These are phyloP conservation scores for Daldinia sp. DNA, from an alignment of 2,329 filamentous ascomycete genomes.

Conservation along the genomic window DNA sequence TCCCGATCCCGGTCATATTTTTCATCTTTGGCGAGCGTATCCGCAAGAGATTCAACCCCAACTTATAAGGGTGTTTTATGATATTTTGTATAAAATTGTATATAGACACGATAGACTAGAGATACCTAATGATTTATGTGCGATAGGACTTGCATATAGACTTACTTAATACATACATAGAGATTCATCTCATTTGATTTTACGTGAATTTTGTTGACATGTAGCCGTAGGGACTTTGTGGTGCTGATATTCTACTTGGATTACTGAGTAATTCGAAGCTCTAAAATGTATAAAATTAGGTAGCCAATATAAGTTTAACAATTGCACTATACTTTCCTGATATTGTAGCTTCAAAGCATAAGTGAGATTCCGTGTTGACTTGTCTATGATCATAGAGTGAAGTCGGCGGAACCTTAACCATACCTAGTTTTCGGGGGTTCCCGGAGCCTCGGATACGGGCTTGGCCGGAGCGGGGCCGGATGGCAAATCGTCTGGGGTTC, in stretches of 20 bases:
- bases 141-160: not conserved
- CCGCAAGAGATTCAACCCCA: conserved; percentile 37
- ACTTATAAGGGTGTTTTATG: conserved; percentile 26
- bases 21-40: conserved; percentile 42
- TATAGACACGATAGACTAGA: conserved; percentile 25
- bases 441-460: conserved; percentile 12
- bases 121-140: conserved; percentile 9
- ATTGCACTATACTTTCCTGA: no score
- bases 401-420: not conserved
- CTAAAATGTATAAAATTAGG: no score
- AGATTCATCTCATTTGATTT: not conserved
- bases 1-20: conserved; percentile 42
- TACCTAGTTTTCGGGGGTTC: conserved; percentile 8
- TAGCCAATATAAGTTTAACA: no score
- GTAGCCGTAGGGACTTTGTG: no score
- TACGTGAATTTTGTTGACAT: not conserved
- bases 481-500: not conserved
- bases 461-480: conserved; percentile 20
- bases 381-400: not conserved
- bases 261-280: no score
- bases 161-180: not conserved
- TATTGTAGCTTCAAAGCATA: no score
- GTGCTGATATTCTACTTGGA: no score
- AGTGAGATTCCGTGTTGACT: not conserved
- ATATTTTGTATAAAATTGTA: not conserved